Evolutionary conservation across 75 land plant species (phyloP), one percentile per base, ranked within the genome.

Genomic region (Adiantum capillusveneris): DNA sequence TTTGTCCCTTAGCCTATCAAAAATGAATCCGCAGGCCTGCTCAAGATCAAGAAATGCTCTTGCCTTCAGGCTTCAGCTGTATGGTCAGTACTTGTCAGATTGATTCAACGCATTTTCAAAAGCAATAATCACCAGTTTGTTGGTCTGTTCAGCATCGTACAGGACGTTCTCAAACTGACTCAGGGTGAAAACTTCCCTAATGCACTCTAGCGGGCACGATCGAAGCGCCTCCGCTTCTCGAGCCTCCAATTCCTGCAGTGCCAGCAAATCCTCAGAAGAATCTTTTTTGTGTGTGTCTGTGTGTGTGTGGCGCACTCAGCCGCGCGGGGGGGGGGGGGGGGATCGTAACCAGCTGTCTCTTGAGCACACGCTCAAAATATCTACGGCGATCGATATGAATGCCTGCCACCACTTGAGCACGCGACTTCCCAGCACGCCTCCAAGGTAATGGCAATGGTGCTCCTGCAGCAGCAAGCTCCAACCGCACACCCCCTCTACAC

Each of bases 221-320:
- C 59, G 17, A 13, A 55, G 57, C 17, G 73, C 73, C 61, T 70
- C 73, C 2, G 70, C 73, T 65, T 65, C 70, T 25, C 71, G 60
- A 25, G 60, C 69, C 26, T 70, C 73, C 26, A 37, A 65, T 28
- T 64, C 73, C 73, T 70, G 71, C 31, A 22, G 29, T 43, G 29
- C 65, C 43, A 41, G 9, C 43, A 41, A 9, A 9, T 41, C 14
- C 43, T 41, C 43, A 41, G 43, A 14, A 41, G 43, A 9, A 41
- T 9, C 43, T 41, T 41, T 41, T 41, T 9, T 14, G 14, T 9
- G 43, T 9, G 14, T 41, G n/a, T n/a, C n/a, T n/a, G n/a, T n/a
- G n/a, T n/a, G n/a, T n/a, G n/a, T n/a, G n/a, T n/a, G n/a, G 43
- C 43, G 14, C 43, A 41, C 9, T 41, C 43, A 41, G 43, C 43